Evolutionary conservation across 495 filamentous ascomycete species (phyloP), one percentile per base, ranked within the genome.

Genomic region (Cladorrhinum samala): DNA sequence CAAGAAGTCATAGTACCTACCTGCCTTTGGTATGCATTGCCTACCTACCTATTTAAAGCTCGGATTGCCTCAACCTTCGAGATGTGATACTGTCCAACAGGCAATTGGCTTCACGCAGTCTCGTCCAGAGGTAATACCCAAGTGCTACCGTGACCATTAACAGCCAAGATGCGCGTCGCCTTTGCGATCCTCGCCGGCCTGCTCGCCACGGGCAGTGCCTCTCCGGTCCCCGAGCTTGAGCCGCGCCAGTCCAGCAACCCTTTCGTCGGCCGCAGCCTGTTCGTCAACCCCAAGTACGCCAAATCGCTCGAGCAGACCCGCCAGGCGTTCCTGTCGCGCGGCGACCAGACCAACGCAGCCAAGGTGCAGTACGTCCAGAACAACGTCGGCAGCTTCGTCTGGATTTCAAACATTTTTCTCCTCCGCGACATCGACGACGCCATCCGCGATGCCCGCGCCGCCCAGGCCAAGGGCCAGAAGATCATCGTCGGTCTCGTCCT

Each of bases 401-500:
- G 81, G 82, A 54, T 72, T 20, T 56, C 65, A 3, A 59, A 56
- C 37, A 60, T 62, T 30, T 49, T 58, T 0, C 63, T 62, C 9
- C 64, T 73, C n/a, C 33, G 55, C 33, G 52, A 50, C 39, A 68
- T 84, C 56, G 68, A 67, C 33, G 71, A 77, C 27, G 79, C 81
- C 54, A 67, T 77, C 52, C 30, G 61, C 45, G 61, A 60, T 11
- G 77, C 71, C 8, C 75, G 76, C 23, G 71, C 68, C 4, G 71
- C 61, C 38, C 73, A 64, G 0, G 65, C 69, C 39, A 27, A 23
- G 0, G 71, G 70, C 13, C 67, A 68, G 55, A 65, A 69, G 45
- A 67, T 70, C 44, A 62, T 72, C 49, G 55, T 74, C n/a, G 64
- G 71, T 3, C 73, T 83, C 51, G 82, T 85, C 27, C 75, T 84